These are phyloP conservation scores for Geopyxis carbonaria DNA, from an alignment of 495 filamentous ascomycete genomes.

Conservation along the genomic window DNA sequence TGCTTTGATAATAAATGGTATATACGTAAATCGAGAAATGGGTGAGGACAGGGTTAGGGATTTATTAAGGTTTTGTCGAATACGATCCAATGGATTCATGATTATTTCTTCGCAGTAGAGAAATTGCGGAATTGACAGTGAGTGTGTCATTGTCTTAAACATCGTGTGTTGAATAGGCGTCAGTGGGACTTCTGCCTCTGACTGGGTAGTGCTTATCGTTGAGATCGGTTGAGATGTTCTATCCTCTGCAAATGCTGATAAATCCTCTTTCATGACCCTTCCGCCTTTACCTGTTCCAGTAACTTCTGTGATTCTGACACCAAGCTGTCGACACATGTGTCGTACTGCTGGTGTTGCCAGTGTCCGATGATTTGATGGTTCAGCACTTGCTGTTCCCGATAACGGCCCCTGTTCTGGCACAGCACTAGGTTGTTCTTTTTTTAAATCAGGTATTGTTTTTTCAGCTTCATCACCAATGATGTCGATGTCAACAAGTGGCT, in stretches of 20 bases:
- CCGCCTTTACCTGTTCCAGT: slow-evolving; percentile 82
- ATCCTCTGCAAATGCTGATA: slow-evolving; percentile 45
- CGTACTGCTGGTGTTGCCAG: slow-evolving; percentile 88
- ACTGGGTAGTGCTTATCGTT: slow-evolving; percentile 6
- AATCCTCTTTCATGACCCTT: slow-evolving; percentile 81
- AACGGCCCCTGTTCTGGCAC: no score
- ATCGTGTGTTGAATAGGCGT: slow-evolving; percentile 73
- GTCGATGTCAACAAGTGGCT: slow-evolving; percentile 66
- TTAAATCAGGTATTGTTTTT: background rate
- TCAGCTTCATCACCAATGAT: slow-evolving; percentile 39
- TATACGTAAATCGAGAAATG: slow-evolving; percentile 55
- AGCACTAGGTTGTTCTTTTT: slow-evolving; percentile 7
- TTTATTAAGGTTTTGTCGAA: slow-evolving; percentile 54
- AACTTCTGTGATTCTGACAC: slow-evolving; percentile 59
- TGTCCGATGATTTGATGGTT: slow-evolving; percentile 39
- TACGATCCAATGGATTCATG: slow-evolving; percentile 48
- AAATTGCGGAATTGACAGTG: slow-evolving; percentile 80
- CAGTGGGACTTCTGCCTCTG: slow-evolving; percentile 47
- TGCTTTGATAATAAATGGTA: slow-evolving; percentile 88
- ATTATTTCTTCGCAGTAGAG: slow-evolving; percentile 77
- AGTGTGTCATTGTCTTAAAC: slow-evolving; percentile 97
- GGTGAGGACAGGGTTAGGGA: slow-evolving; percentile 26
- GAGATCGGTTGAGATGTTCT: slow-evolving; percentile 22
- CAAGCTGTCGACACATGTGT: slow-evolving; percentile 60
- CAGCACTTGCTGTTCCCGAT: slow-evolving; percentile 2